Conservation (phyloP, 139 green algal species). For the Tetradesmus obliquus region DNA sequence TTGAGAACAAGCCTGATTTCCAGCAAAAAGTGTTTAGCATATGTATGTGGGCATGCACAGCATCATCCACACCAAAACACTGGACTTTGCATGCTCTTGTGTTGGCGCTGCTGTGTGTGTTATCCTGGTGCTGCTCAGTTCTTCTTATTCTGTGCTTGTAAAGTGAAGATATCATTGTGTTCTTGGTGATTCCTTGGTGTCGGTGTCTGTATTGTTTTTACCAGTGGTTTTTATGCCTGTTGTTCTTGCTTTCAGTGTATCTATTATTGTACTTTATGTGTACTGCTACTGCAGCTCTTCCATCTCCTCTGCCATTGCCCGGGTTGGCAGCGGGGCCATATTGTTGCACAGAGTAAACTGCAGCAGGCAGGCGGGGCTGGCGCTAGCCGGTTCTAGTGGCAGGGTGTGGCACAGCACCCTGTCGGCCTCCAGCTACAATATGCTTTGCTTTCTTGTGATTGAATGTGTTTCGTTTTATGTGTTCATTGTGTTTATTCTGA, state of each 20-base stretch:
- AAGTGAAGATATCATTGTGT: not conserved
- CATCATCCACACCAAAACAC: no score
- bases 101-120: no score
- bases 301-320: slow-evolving; percentile 37
- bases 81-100: no score
- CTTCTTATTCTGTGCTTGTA: not conserved
- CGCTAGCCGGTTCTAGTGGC: slow-evolving; percentile 1
- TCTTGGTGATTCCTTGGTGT: not conserved
- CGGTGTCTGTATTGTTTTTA: no score
- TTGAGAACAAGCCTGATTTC: no score
- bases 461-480: not conserved
- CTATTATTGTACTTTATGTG: no score
- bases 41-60: no score
- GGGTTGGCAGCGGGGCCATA: slow-evolving; percentile 37
- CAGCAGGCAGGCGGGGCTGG: slow-evolving; percentile 10
- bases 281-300: slow-evolving; percentile 37
- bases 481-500: no score
- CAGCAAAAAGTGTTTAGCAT: no score
- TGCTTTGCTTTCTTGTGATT: not conserved
- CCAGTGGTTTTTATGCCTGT: not conserved
- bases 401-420: not conserved
- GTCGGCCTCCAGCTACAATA: slow-evolving; percentile 8
- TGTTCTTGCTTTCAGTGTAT: not conserved
- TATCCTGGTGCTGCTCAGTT: no score
- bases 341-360: slow-evolving; percentile 34